phyloP scores from a whole-genome alignment of 148 eudicot genomes.

The Rhododendron ferrugineum region DNA sequence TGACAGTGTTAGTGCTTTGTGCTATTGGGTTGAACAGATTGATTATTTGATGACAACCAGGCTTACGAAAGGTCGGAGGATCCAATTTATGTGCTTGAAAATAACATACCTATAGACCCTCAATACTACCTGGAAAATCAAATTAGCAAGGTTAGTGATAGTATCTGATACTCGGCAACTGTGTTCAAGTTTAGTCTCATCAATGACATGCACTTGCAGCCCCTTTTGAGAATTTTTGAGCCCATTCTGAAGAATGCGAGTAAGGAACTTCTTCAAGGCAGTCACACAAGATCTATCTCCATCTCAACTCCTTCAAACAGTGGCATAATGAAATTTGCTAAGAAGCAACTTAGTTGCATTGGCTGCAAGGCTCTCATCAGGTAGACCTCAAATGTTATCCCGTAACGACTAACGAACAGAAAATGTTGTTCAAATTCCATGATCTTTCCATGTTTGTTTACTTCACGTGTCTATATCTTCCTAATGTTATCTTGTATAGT shows the following conservation, averaged over 20 bases:
- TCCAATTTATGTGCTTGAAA: constrained; percentile 93
- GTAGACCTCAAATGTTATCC: constrained; percentile 24
- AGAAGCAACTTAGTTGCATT: constrained; percentile 86
- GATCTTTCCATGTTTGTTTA: background rate
- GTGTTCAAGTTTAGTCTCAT: constrained; percentile 13
- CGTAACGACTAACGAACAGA: background rate
- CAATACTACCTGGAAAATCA: constrained; percentile 97
- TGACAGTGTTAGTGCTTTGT: background rate
- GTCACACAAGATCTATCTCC: constrained; percentile 91
- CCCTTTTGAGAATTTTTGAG: constrained; percentile 92
- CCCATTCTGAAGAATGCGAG: constrained; percentile 92
- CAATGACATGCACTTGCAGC: constrained; percentile 48
- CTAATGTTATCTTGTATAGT: background rate
- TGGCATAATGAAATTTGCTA: constrained; percentile 98
- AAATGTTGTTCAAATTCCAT: background rate
- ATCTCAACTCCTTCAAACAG: constrained; percentile 89
- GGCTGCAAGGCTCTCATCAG: constrained; percentile 94
- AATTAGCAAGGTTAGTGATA: constrained; percentile 70
- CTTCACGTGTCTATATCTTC: background rate
- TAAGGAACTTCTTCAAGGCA: constrained; percentile 85
- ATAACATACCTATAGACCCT: constrained; percentile 95
- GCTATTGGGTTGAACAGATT: background rate
- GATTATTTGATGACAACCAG: constrained; percentile 41
- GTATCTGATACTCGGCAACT: constrained; percentile 10
- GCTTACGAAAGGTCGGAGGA: constrained; percentile 98